Evolutionary conservation across 208 protist genomes (phyloP), one percentile per base, ranked within the genome.

Genomic region (Trypanosoma avium): DNA sequence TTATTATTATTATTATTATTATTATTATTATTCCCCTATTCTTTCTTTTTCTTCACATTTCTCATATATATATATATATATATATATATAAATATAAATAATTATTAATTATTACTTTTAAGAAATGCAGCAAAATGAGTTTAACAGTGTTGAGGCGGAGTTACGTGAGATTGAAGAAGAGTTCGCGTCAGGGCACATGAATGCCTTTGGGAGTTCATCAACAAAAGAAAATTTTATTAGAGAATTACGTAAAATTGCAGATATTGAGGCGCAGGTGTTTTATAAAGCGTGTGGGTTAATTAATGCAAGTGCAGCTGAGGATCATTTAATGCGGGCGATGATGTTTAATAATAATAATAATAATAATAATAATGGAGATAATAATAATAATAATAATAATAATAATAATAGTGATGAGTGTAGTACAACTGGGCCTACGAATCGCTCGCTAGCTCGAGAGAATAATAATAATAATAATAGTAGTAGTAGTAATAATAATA

Each of bases 191-290:
- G 89, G 89, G 24, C 76, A 81, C 47, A 93, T 93, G 86, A 92
- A 92, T 59, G 86, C 84, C 10, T 95, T 95, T 63, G 89, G 89
- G 35, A 83, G 68, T 43, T 54, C 74, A 4, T 49, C 49, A 5
- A 86, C 79, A 21, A 83, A 88, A 58, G 85, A 94, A 50, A 75
- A 73, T 33, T 89, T 94, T 45, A 61, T 92, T 19, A 75, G 85
- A 9, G 86, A 95, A 57, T 70, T 92, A 19, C 61, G 77, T 61
- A 75, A 78, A 33, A 95, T 95, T 61, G 77, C 84, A 0, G 84
- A 92, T 29, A 84, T 95, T 43, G 86, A 95, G 40, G 87, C 86
- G 10, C 81, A 95, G 47, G 82, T 95, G 0, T 95, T 93, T 64
- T 92, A 93, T 75, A 75, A 77, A 27, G 86, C 79, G 24, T 92